Conservation (phyloP, 2,329 filamentous ascomycete species). For the Aureobasidium sp. region DNA sequence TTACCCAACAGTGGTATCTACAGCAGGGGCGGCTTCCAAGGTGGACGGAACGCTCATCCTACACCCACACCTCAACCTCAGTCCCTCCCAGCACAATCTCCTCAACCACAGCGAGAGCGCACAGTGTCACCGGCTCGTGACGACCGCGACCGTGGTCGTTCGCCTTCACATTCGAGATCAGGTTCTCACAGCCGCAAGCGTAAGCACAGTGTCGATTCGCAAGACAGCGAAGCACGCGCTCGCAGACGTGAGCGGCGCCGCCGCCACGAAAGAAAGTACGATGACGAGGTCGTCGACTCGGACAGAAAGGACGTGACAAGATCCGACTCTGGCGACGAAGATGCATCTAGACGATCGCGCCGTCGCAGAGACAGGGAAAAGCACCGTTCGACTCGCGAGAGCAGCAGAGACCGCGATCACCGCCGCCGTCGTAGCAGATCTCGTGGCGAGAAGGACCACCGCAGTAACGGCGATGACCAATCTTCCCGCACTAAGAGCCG, state of each 20-base stretch:
- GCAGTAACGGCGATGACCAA: neutral
- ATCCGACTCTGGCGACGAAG: slow-evolving; percentile 52
- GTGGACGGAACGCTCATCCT: slow-evolving; percentile 25
- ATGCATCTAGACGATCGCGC: slow-evolving; percentile 51
- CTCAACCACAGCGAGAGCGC: slow-evolving; percentile 15
- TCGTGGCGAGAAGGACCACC: slow-evolving; percentile 12
- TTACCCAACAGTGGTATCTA: slow-evolving; percentile 73
- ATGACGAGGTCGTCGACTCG: slow-evolving; percentile 31
- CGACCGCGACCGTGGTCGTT: slow-evolving; percentile 14
- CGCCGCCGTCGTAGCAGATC: slow-evolving; percentile 34
- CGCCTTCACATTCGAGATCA: slow-evolving; percentile 28
- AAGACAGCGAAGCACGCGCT: slow-evolving; percentile 37
- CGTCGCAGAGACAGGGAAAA: slow-evolving; percentile 42
- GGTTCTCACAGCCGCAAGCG: slow-evolving; percentile 42
- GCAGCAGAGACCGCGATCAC: slow-evolving; percentile 35
- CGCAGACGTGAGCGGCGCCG: slow-evolving; percentile 35
- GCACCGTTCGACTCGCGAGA: slow-evolving; percentile 40
- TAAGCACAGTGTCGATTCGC: slow-evolving; percentile 33
- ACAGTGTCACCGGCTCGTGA: slow-evolving; percentile 18
- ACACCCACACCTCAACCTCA: slow-evolving; percentile 24
- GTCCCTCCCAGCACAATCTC: slow-evolving; percentile 13
- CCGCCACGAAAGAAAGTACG: slow-evolving; percentile 40
- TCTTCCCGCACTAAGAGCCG: slow-evolving; percentile 11
- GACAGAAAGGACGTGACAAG: slow-evolving; percentile 50
- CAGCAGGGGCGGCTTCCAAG: slow-evolving; percentile 42